phyloP scores from a whole-genome alignment of 2,329 filamentous ascomycete species.

The Pseudocercospora pini-densiflorae region DNA sequence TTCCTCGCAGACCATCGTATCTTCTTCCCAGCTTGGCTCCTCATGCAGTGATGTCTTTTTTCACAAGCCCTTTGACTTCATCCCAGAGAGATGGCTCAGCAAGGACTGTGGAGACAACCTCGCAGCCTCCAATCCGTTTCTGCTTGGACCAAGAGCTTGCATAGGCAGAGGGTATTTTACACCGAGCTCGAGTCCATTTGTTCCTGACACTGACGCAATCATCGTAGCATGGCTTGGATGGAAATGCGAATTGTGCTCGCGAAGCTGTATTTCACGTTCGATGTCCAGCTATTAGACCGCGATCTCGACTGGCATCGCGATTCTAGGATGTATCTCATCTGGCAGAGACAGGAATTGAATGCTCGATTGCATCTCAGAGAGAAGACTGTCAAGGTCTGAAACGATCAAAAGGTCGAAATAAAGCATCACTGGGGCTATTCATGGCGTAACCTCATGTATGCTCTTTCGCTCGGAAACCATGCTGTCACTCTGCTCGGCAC shows the following conservation, averaged over 20 bases:
- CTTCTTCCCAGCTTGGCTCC: neutral
- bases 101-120: neutral
- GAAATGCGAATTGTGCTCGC: slow-evolving; percentile 13
- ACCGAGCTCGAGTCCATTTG: neutral
- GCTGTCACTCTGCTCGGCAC: too few relatives aligned
- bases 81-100: slow-evolving; percentile 39
- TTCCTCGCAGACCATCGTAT: neutral
- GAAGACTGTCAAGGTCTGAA: neutral
- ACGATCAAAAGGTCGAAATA: too few relatives aligned
- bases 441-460: too few relatives aligned
- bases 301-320: neutral
- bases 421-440: too few relatives aligned
- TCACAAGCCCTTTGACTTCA: slow-evolving; percentile 30
- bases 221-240: slow-evolving; percentile 9
- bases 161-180: neutral
- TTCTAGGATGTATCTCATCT: neutral
- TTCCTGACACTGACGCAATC: neutral
- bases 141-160: slow-evolving; percentile 2
- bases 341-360: neutral
- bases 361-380: neutral
- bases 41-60: slow-evolving; percentile 20
- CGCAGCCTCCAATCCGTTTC: slow-evolving; percentile 1
- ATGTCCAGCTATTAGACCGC: neutral
- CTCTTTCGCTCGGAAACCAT: too few relatives aligned
- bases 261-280: slow-evolving; percentile 12